A percentile compares a stretch with the other conserved stretches of the same genome.
These are phyloP conservation scores for Noccaea bulbosa DNA, from an alignment of 345 rosid genomes.

Conservation along the genomic window DNA sequence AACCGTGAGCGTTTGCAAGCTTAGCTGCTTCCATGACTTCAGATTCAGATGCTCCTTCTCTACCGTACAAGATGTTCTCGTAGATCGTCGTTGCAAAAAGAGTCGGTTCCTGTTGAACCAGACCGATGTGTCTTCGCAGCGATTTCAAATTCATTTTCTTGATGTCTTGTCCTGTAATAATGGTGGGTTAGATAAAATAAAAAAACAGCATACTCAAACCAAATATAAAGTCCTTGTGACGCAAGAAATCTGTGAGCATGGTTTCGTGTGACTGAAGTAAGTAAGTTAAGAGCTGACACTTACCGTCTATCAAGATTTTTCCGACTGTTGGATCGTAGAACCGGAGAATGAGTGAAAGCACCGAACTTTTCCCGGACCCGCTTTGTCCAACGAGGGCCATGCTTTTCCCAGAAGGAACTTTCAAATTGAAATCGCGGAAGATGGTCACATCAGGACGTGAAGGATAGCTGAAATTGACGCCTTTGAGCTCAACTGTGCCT, in stretches of 20 bases:
- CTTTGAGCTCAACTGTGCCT: slow-evolving; percentile 69
- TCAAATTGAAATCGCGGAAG: slow-evolving; percentile 71
- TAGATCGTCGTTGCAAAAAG: slow-evolving; percentile 82
- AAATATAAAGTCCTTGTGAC: neutral
- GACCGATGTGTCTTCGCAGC: slow-evolving; percentile 71
- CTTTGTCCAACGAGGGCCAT: slow-evolving; percentile 96
- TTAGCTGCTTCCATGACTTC: slow-evolving; percentile 88
- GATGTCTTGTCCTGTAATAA: slow-evolving; percentile 66
- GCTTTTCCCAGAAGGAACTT: slow-evolving; percentile 67
- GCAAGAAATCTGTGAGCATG: neutral
- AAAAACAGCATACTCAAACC: neutral
- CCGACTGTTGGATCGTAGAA: slow-evolving; percentile 86
- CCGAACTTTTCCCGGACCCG: slow-evolving; percentile 94
- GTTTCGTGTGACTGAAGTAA: slow-evolving; percentile 20
- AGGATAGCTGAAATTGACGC: slow-evolving; percentile 79
- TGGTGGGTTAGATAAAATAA: no score
- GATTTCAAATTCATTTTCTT: slow-evolving; percentile 68
- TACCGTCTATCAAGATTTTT: slow-evolving; percentile 79
- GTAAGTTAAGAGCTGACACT: slow-evolving; percentile 17
- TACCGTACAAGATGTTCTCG: slow-evolving; percentile 89
- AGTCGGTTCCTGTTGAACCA: slow-evolving; percentile 94
- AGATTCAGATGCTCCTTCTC: slow-evolving; percentile 74
- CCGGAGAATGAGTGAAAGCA: slow-evolving; percentile 79
- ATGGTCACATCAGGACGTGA: slow-evolving; percentile 78
- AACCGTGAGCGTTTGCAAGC: slow-evolving; percentile 82